Evolutionary conservation across 2,329 filamentous ascomycete species (phyloP).

Genomic region (Ceratocystis variospora): DNA sequence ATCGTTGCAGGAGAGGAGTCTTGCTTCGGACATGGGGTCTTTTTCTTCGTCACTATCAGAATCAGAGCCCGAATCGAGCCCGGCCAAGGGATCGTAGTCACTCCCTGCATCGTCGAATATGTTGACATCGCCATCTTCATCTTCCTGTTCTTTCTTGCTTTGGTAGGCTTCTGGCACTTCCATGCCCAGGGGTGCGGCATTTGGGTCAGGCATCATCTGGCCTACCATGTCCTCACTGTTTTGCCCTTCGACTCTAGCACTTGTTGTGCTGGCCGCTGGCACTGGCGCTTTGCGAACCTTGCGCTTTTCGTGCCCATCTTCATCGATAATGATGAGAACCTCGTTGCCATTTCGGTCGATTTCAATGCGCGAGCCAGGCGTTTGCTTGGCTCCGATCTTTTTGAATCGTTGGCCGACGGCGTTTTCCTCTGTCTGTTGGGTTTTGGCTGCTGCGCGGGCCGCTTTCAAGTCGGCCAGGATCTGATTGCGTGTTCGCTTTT

Average conservation of each 20-base stretch:
- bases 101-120: constrained; percentile 54
- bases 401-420: constrained; percentile 47
- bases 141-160: constrained; percentile 33
- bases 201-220: constrained; percentile 38
- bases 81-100: constrained; percentile 54
- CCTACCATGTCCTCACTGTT: constrained; percentile 28
- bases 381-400: constrained; percentile 46
- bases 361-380: constrained; percentile 45
- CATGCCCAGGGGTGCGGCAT: constrained; percentile 48
- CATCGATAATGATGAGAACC: constrained; percentile 51
- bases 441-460: constrained; percentile 45
- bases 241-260: background rate
- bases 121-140: constrained; percentile 44
- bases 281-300: constrained; percentile 36
- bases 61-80: constrained; percentile 32
- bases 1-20: background rate
- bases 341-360: constrained; percentile 47
- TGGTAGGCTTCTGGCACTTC: constrained; percentile 47
- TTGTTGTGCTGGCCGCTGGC: background rate
- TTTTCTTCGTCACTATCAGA: constrained; percentile 32
- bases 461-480: constrained; percentile 55
- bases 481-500: constrained; percentile 51
- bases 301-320: constrained; percentile 51
- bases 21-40: constrained; percentile 21
- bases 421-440: constrained; percentile 29